These are phyloP conservation scores for Fraxinus velutina DNA, from an alignment of 305 asterid genomes.

Conservation along the genomic window DNA sequence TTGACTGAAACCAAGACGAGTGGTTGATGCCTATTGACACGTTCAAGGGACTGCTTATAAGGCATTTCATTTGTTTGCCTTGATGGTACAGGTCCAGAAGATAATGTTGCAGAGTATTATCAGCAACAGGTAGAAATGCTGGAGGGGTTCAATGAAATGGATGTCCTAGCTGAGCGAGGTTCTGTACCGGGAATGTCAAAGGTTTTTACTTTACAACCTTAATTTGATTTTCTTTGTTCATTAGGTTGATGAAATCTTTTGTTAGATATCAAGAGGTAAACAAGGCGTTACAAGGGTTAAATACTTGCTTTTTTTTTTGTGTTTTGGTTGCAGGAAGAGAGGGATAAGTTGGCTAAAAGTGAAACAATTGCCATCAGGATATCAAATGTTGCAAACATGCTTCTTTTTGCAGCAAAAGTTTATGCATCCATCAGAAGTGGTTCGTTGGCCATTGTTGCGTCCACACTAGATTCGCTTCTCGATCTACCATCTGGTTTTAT, in stretches of 20 bases:
- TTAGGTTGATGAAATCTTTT: not conserved
- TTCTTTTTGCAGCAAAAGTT: slow-evolving; percentile 52
- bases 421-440: slow-evolving; percentile 51
- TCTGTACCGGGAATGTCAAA: slow-evolving; percentile 44
- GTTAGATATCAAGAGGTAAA: not conserved
- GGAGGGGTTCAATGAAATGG: slow-evolving; percentile 55
- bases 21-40: not conserved
- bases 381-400: slow-evolving; percentile 52
- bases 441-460: slow-evolving; percentile 52
- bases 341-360: slow-evolving; percentile 45
- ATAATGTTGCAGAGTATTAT: slow-evolving; percentile 44
- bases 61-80: not conserved
- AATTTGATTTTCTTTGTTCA: not conserved
- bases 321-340: slow-evolving; percentile 41
- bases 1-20: not conserved
- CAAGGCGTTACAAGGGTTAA: too few relatives aligned
- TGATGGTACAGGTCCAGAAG: slow-evolving; percentile 41
- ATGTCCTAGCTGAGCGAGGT: slow-evolving; percentile 49
- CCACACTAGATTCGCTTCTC: slow-evolving; percentile 53
- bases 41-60: not conserved
- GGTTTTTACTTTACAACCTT: slow-evolving; percentile 19
- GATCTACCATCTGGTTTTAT: slow-evolving; percentile 53
- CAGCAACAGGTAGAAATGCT: slow-evolving; percentile 57
- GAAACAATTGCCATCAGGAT: slow-evolving; percentile 49
- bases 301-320: not conserved